phyloP scores from a whole-genome alignment of 2,329 filamentous ascomycete genomes.

The Fonsecaea erecta region DNA sequence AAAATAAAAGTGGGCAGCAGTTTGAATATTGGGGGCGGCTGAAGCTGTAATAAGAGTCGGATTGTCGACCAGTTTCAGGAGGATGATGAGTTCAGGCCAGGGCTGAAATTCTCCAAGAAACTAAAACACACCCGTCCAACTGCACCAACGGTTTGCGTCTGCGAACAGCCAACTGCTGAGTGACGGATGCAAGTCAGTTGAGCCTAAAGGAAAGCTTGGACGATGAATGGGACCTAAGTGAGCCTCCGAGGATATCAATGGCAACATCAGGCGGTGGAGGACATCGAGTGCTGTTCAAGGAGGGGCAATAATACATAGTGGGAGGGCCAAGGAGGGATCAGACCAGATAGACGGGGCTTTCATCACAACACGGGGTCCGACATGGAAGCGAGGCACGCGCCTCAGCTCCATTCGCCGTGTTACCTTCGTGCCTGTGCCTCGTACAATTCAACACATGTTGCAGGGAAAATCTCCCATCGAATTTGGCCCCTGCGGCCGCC shows the following conservation, averaged over 20 bases:
- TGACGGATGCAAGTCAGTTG: neutral
- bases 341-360: neutral
- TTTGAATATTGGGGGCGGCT: slow-evolving; percentile 26
- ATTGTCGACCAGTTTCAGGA: slow-evolving; percentile 14
- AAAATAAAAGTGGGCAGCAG: slow-evolving; percentile 19
- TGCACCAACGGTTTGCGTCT: neutral
- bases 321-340: too few species aligned
- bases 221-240: neutral
- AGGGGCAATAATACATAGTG: too few species aligned
- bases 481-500: too few species aligned
- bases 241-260: neutral
- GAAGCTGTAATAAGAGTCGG: slow-evolving; percentile 22
- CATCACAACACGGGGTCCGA: slow-evolving; percentile 1
- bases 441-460: too few species aligned
- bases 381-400: slow-evolving; percentile 26
- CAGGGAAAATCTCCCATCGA: too few species aligned
- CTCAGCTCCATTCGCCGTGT: slow-evolving; percentile 1
- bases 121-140: neutral
- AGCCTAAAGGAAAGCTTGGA: slow-evolving; percentile 4
- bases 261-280: neutral
- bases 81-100: slow-evolving; percentile 18
- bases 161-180: slow-evolving; percentile 4
- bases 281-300: neutral
- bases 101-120: slow-evolving; percentile 20
- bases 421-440: neutral